Evolutionary conservation across 2,329 filamentous ascomycete genomes (phyloP).

Genomic region (Penicillium sp.): DNA sequence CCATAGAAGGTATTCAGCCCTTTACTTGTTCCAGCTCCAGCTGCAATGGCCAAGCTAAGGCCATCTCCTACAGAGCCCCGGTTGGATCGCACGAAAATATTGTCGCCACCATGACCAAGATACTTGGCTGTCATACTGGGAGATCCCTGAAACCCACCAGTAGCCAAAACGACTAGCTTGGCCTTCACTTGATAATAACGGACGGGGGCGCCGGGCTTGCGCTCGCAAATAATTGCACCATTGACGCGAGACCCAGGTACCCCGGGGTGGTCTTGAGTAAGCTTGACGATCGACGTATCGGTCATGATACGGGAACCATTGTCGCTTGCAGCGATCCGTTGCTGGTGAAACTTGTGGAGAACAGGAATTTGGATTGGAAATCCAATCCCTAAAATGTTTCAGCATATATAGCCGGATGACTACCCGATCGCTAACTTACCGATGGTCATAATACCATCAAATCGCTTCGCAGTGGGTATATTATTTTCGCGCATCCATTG

Average conservation of each 20-base stretch:
- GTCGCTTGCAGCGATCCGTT: constrained; percentile 24
- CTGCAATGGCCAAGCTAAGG: constrained; percentile 27
- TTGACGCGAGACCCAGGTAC: constrained; percentile 27
- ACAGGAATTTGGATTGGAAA: constrained; percentile 33
- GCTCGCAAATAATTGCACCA: constrained; percentile 29
- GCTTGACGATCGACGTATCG: constrained; percentile 27
- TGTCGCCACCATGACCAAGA: constrained; percentile 30
- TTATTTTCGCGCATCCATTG: constrained; percentile 36
- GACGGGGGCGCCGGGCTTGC: not conserved
- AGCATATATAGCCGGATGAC: not conserved
- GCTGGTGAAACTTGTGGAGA: constrained; percentile 26
- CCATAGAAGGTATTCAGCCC: constrained; percentile 36
- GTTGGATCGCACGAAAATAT: constrained; percentile 35
- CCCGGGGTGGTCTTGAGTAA: constrained; percentile 27
- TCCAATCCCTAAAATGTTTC: constrained; percentile 23
- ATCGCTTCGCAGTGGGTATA: constrained; percentile 29
- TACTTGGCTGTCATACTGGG: constrained; percentile 26
- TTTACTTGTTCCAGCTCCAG: constrained; percentile 31
- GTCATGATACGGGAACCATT: constrained; percentile 27
- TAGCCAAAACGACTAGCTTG: constrained; percentile 30
- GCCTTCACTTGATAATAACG: constrained; percentile 27
- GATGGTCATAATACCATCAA: constrained; percentile 37
- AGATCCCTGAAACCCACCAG: constrained; percentile 34
- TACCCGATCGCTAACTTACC: constrained; percentile 14
- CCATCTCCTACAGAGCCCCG: constrained; percentile 33